A percentile compares a stretch with the other conserved stretches of the same genome.
Conservation (phyloP, 352 stramenopile genomes). For the Phytophthora meadii region DNA sequence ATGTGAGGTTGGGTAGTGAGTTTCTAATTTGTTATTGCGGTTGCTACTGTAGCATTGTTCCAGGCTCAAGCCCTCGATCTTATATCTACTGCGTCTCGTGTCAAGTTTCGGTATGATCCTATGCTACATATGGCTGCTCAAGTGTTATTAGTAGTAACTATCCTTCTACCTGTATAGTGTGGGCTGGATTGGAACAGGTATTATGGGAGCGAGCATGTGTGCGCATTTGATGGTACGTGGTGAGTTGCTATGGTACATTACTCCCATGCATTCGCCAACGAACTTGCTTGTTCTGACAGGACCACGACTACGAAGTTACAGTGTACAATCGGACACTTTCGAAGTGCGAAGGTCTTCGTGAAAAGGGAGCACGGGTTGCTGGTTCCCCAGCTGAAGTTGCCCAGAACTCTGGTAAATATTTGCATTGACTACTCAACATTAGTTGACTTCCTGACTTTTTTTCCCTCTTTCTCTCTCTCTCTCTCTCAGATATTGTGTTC, state of each 20-base stretch:
- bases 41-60: slow-evolving; percentile 50
- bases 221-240: slow-evolving; percentile 78
- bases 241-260: neutral
- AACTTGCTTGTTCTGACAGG: slow-evolving; percentile 36
- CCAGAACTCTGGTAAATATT: slow-evolving; percentile 61
- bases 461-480: too few species aligned
- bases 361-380: slow-evolving; percentile 80
- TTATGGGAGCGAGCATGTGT: slow-evolving; percentile 93
- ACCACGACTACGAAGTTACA: slow-evolving; percentile 85
- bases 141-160: neutral
- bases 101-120: slow-evolving; percentile 61
- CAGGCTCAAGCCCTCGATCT: slow-evolving; percentile 66
- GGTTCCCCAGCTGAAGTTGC: slow-evolving; percentile 83
- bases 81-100: slow-evolving; percentile 53
- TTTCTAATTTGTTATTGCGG: slow-evolving; percentile 13
- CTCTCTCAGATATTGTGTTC: slow-evolving; percentile 85
- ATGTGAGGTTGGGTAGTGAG: neutral
- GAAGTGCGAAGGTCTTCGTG: slow-evolving; percentile 80
- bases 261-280: neutral
- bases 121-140: neutral
- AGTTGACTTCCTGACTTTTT: neutral
- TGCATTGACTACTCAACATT: neutral
- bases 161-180: slow-evolving; percentile 42
- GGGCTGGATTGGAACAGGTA: slow-evolving; percentile 87
- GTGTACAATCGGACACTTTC: slow-evolving; percentile 87